Percentiles rank a stretch among this genome's conserved stretches.
Evolutionary conservation across 2,329 filamentous ascomycete species (phyloP).

Genomic region (Mycosphaerella sp.): DNA sequence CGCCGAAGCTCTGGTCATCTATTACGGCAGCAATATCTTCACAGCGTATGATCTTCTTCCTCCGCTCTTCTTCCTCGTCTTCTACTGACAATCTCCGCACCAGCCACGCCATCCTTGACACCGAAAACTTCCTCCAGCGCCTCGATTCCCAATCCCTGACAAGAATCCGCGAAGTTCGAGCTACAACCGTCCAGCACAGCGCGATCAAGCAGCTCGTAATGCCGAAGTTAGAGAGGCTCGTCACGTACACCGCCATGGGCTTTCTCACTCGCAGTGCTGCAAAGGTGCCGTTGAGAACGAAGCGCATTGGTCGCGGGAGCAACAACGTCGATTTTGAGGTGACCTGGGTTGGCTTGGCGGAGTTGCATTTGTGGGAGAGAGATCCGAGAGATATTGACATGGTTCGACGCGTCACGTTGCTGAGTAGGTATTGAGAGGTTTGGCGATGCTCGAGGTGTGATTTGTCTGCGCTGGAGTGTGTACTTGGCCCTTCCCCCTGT

Average conservation of each 20-base stretch:
- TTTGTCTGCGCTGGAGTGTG: too few relatives aligned
- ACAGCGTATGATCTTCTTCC: background rate
- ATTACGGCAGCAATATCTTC: conserved; percentile 7
- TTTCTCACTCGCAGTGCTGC: background rate
- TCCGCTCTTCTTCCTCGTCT: background rate
- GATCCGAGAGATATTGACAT: conserved; percentile 10
- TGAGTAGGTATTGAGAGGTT: conserved; percentile 4
- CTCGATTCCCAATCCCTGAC: conserved; percentile 1
- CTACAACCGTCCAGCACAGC: conserved; percentile 1
- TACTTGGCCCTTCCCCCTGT: too few relatives aligned
- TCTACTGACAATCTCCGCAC: too few relatives aligned
- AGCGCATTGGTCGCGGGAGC: conserved; percentile 1
- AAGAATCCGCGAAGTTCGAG: conserved; percentile 1
- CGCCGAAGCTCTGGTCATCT: background rate
- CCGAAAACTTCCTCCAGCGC: background rate
- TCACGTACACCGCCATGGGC: background rate
- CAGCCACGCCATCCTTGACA: conserved; percentile 1
- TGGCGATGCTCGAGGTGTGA: background rate
- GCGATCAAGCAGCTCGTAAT: conserved; percentile 3
- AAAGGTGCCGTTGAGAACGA: conserved; percentile 4
- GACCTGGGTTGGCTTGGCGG: conserved; percentile 3
- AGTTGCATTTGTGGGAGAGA: conserved; percentile 3
- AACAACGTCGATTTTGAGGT: conserved; percentile 1
- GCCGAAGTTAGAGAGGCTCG: conserved; percentile 2
- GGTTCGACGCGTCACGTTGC: conserved; percentile 2